Conservation (phyloP, 805 yeast genomes). For the Candida alai region DNA sequence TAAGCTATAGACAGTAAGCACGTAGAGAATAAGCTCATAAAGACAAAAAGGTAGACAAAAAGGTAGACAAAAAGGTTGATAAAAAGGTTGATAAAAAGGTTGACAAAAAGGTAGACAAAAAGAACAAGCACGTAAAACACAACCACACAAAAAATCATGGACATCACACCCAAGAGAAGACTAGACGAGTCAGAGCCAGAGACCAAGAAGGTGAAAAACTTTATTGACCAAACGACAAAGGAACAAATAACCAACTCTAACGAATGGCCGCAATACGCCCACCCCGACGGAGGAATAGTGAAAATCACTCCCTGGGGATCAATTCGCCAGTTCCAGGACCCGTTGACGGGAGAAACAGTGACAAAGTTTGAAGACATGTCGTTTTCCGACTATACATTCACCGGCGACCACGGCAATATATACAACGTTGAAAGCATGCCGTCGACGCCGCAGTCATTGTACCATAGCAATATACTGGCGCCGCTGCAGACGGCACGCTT, state of each 20-base stretch:
- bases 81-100: background rate
- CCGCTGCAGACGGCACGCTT: constrained; percentile 4
- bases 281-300: constrained; percentile 60
- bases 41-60: background rate
- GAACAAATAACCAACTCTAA: constrained; percentile 19
- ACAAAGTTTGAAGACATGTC: constrained; percentile 46
- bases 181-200: constrained; percentile 14
- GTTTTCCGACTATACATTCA: constrained; percentile 21
- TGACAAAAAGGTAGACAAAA: background rate
- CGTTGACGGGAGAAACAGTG: constrained; percentile 41
- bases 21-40: background rate
- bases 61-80: background rate
- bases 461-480: constrained; percentile 5
- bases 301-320: constrained; percentile 66
- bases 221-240: constrained; percentile 13
- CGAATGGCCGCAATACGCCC: constrained; percentile 55
- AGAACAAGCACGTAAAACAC: background rate
- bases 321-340: constrained; percentile 41
- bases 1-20: background rate
- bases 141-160: constrained; percentile 3
- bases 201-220: constrained; percentile 14
- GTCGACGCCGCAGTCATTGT: constrained; percentile 23
- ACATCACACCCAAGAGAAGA: constrained; percentile 13
- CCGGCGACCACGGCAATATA: constrained; percentile 4
- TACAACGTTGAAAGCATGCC: constrained; percentile 13